Evolutionary conservation across 140 eudicot genomes (phyloP).

Genomic region (Senecio squalidus): DNA sequence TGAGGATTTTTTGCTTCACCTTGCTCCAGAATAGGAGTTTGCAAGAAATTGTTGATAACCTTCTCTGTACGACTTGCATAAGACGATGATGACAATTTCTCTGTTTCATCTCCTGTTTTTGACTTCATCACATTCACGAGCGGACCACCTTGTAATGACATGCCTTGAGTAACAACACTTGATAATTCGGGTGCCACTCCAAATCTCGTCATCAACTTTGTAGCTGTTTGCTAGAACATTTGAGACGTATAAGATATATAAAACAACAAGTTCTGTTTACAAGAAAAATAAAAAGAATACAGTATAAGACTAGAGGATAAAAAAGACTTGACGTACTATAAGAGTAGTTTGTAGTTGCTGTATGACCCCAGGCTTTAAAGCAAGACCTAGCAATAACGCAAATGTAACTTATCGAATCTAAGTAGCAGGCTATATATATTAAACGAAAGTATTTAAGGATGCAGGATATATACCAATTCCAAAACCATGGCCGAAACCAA

Average conservation of each 20-base stretch:
- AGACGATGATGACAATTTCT: slow-evolving; percentile 29
- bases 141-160: slow-evolving; percentile 54
- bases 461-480: slow-evolving; percentile 67
- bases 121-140: slow-evolving; percentile 24
- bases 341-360: slow-evolving; percentile 57
- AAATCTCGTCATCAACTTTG: slow-evolving; percentile 56
- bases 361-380: slow-evolving; percentile 71
- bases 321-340: slow-evolving; percentile 41
- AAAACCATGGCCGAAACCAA: slow-evolving; percentile 93
- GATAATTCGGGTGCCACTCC: slow-evolving; percentile 53
- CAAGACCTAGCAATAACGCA: slow-evolving; percentile 65
- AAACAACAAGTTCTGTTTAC: background rate
- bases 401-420: background rate
- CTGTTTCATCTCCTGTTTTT: slow-evolving; percentile 20
- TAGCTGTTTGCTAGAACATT: slow-evolving; percentile 45
- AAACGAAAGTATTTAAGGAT: background rate
- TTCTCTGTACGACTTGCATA: slow-evolving; percentile 55
- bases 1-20: slow-evolving; percentile 27
- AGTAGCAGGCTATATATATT: background rate
- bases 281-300: background rate
- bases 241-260: slow-evolving; percentile 15
- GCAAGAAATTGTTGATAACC: slow-evolving; percentile 56
- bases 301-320: background rate
- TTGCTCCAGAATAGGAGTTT: slow-evolving; percentile 52
- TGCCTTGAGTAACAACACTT: slow-evolving; percentile 41